phyloP scores from a whole-genome alignment of 352 stramenopile genomes.

The Phytophthora fragariae region DNA sequence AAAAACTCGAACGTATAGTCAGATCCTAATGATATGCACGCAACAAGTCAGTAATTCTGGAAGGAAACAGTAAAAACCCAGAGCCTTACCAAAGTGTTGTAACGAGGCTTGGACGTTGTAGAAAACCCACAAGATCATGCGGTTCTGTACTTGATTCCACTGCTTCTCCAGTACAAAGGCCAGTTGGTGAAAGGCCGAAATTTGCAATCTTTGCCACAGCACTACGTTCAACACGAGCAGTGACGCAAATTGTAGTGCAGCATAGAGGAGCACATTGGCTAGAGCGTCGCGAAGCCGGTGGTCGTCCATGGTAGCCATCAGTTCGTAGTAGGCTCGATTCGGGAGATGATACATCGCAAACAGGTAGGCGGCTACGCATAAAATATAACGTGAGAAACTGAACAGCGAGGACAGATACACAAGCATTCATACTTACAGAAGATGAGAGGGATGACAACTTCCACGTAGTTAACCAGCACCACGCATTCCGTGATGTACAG shows the following conservation, averaged over 20 bases:
- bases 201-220: constrained; percentile 23
- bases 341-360: constrained; percentile 33
- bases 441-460: constrained; percentile 42
- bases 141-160: constrained; percentile 35
- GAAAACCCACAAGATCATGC: constrained; percentile 47
- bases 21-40: not conserved
- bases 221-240: constrained; percentile 37
- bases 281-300: constrained; percentile 13
- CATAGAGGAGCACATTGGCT: constrained; percentile 37
- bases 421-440: constrained; percentile 38
- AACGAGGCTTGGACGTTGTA: constrained; percentile 39
- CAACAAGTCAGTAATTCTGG: not conserved
- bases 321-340: constrained; percentile 41
- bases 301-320: constrained; percentile 27
- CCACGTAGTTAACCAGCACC: constrained; percentile 43
- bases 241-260: constrained; percentile 41
- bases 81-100: constrained; percentile 31
- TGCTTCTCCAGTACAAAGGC: constrained; percentile 51
- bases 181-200: constrained; percentile 39
- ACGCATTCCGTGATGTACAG: constrained; percentile 51
- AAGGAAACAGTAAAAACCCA: not conserved
- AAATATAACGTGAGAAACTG: not conserved
- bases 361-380: constrained; percentile 3
- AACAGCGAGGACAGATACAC: not conserved
- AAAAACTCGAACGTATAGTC: constrained; percentile 7